Conservation (phyloP, 2,329 filamentous ascomycete species). For the Talaromyces atroroseus region DNA sequence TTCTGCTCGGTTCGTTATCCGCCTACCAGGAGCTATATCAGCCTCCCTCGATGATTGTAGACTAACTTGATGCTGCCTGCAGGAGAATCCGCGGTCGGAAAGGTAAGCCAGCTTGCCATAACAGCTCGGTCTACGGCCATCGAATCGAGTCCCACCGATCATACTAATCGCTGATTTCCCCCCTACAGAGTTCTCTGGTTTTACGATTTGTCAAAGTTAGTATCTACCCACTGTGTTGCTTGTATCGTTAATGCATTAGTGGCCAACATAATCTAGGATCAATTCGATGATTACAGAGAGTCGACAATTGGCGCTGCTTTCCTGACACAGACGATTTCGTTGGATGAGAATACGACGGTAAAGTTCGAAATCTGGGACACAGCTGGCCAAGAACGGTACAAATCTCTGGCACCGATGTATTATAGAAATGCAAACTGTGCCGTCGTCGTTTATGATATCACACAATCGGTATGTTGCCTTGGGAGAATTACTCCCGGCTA, state of each 20-base stretch:
- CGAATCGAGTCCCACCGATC: neutral
- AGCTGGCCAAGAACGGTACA: conserved; percentile 96
- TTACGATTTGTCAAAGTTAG: conserved; percentile 94
- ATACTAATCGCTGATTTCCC: conserved; percentile 4
- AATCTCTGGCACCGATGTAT: conserved; percentile 98
- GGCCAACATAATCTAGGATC: conserved; percentile 60
- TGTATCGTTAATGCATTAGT: neutral
- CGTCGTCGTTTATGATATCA: conserved; percentile 98
- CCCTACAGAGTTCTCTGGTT: conserved; percentile 80
- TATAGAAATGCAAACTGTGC: conserved; percentile 99
- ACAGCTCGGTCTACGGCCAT: neutral
- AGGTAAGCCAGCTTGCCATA: conserved; percentile 52
- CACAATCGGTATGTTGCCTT: conserved; percentile 73
- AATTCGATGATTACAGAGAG: conserved; percentile 98
- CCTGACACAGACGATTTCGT: conserved; percentile 95
- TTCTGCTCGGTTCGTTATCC: conserved; percentile 74
- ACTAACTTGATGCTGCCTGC: conserved; percentile 14
- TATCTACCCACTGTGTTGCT: conserved; percentile 1
- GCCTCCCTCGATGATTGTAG: conserved; percentile 7
- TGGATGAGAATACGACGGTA: conserved; percentile 96
- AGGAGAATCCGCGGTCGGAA: conserved; percentile 99
- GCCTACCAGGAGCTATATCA: neutral
- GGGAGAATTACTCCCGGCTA: neutral
- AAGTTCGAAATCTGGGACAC: conserved; percentile 99
- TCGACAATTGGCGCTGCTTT: conserved; percentile 98